Base-by-base conservation (phyloP, 768 basidiomycete species). In the Podaxis pistillaris region DNA sequence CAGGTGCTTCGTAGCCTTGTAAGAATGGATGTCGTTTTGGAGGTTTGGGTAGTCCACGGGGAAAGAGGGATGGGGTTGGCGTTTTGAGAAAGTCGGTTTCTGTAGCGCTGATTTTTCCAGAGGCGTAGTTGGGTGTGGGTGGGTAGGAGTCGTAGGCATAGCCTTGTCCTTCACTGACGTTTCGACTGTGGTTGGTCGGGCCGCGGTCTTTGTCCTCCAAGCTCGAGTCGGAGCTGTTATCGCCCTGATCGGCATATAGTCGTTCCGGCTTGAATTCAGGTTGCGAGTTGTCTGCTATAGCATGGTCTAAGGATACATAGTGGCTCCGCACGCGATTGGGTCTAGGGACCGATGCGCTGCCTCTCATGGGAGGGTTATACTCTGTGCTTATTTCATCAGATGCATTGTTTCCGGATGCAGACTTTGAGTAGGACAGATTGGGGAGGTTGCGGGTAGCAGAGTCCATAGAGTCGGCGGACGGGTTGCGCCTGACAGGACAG, bases 1-100 rank as follows among this genome's bases (percentile, higher is more conserved):
- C 64, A 0, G 79, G 79, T 0, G 72, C 62, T 57, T 79, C 77
- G 47, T 72, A 79, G 7, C 60, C n/a, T 36, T 47, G 52, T n/a
- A 28, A 61, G 41, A 61, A 61, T 5, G 52, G 60, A 36, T 61
- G 60, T 24, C 33, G 38, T 30, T 55, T 46, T 22, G 36, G 64
- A 41, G 68, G 61, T 41, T 68, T 63, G 3, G 59, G 59, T 22
- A 61, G 28, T 8, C 64, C 59, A 2, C 28, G 15, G 38, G 54
- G 59, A 37, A 64, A 64, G 4, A 64, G 47, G 7, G 54, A 50
- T 17, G 64, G 64, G 12, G 63, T 55, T 11, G 60, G 60, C n/a
- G 60, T 61, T 47, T 61, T 55, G 4, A 61, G 60, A 30, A 61
- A 47, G 33, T 46, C 52, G 30, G 53, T 61, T n/a, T 61, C 60